Conservation (phyloP, 2,329 filamentous ascomycete species). For the Botryosphaeria dothidea region DNA sequence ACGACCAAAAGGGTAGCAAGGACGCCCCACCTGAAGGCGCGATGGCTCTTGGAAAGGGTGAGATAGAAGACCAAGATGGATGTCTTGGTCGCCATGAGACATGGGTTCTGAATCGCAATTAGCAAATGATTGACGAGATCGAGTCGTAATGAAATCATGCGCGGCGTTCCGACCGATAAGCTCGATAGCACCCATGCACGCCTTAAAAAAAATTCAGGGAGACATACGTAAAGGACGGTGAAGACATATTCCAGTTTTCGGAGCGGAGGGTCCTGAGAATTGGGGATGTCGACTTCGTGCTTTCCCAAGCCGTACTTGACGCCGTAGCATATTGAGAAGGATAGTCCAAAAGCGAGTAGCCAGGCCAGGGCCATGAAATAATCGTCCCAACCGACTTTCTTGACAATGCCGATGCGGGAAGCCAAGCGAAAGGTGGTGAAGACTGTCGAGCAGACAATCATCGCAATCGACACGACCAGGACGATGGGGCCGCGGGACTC, state of each 20-base stretch:
- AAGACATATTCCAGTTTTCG: slow-evolving; percentile 62
- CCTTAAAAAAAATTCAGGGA: slow-evolving; percentile 21
- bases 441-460: slow-evolving; percentile 67
- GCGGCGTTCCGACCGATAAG: neutral
- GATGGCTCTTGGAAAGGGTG: slow-evolving; percentile 75
- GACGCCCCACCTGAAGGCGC: slow-evolving; percentile 77
- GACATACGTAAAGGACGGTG: slow-evolving; percentile 59
- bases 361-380: slow-evolving; percentile 79
- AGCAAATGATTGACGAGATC: slow-evolving; percentile 16
- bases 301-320: slow-evolving; percentile 67
- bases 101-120: slow-evolving; percentile 66
- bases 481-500: slow-evolving; percentile 46
- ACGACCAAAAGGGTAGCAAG: slow-evolving; percentile 76
- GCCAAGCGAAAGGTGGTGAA: slow-evolving; percentile 76
- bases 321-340: slow-evolving; percentile 66
- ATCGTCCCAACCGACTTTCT: slow-evolving; percentile 73
- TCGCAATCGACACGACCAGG: slow-evolving; percentile 69
- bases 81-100: slow-evolving; percentile 87
- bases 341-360: slow-evolving; percentile 68
- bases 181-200: slow-evolving; percentile 8
- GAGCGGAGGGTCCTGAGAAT: slow-evolving; percentile 52
- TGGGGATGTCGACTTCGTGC: slow-evolving; percentile 62
- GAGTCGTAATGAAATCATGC: neutral
- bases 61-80: slow-evolving; percentile 93
- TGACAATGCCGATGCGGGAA: slow-evolving; percentile 72